These are phyloP conservation scores for Spongispora temasekensis DNA, from an alignment of 1,284 basidiomycete genomes.

Conservation along the genomic window DNA sequence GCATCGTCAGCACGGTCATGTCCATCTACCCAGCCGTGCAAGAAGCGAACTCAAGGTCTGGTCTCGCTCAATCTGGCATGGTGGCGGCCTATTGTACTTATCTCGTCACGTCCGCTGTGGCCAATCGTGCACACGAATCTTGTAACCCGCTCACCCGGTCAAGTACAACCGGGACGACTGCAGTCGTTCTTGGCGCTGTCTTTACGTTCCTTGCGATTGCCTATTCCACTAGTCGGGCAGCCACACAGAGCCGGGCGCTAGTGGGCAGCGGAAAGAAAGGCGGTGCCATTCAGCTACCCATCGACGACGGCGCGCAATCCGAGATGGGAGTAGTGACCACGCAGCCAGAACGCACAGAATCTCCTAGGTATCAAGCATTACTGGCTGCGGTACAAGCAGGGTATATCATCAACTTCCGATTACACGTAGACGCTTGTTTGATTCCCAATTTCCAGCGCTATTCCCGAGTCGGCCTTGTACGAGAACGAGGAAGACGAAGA, in stretches of 20 bases:
- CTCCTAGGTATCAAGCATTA: conserved; percentile 92
- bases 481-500: conserved; percentile 82
- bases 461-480: conserved; percentile 90
- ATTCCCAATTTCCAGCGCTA: conserved; percentile 54
- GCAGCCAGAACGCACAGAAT: conserved; percentile 86
- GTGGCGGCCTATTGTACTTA: conserved; percentile 98
- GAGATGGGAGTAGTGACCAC: conserved; percentile 78
- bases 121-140: conserved; percentile 81
- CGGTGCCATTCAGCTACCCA: conserved; percentile 64
- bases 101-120: conserved; percentile 91
- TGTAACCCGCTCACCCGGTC: conserved; percentile 88
- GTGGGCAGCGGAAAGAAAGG: conserved; percentile 72
- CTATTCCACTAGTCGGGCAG: conserved; percentile 94
- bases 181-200: conserved; percentile 87
- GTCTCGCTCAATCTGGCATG: conserved; percentile 95
- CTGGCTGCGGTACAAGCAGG: conserved; percentile 96
- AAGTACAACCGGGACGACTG: conserved; percentile 79
- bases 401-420: conserved; percentile 40
- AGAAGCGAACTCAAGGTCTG: conserved; percentile 92
- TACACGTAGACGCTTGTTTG: background rate
- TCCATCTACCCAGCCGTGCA: conserved; percentile 89
- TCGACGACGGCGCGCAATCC: conserved; percentile 55
- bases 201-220: conserved; percentile 99
- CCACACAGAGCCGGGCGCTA: conserved; percentile 91
- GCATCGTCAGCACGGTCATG: conserved; percentile 79